phyloP scores from a whole-genome alignment of 2,329 filamentous ascomycete genomes.

The Cercospora sojina region DNA sequence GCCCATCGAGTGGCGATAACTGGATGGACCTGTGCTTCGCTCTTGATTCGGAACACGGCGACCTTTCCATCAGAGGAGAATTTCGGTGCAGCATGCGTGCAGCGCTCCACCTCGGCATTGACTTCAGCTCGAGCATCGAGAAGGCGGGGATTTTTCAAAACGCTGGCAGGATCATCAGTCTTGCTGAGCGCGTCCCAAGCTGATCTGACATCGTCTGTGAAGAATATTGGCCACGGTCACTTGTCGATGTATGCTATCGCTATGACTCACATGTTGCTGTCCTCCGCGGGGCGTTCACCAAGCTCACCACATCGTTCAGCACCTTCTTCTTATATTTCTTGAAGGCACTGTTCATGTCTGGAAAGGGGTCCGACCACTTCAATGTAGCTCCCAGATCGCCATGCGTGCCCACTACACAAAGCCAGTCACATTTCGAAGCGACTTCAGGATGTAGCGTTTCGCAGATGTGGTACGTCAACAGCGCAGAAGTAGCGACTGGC shows the following conservation, averaged over 20 bases:
- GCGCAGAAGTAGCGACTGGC: slow-evolving; percentile 63
- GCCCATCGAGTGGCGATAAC: slow-evolving; percentile 68
- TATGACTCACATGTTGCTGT: slow-evolving; percentile 50
- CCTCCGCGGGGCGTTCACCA: slow-evolving; percentile 64
- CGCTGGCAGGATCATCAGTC: slow-evolving; percentile 52
- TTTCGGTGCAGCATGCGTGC: slow-evolving; percentile 61
- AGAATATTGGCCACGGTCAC: not conserved
- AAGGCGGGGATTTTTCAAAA: slow-evolving; percentile 53
- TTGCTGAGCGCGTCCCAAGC: slow-evolving; percentile 61
- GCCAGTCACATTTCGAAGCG: slow-evolving; percentile 55
- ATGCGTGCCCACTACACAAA: slow-evolving; percentile 62
- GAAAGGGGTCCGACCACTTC: slow-evolving; percentile 67
- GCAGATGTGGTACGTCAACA: slow-evolving; percentile 66
- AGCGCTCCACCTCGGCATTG: slow-evolving; percentile 60
- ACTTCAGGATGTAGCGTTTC: slow-evolving; percentile 55
- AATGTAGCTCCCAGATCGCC: slow-evolving; percentile 64
- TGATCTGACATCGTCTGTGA: slow-evolving; percentile 52
- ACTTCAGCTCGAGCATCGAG: slow-evolving; percentile 59
- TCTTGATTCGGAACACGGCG: slow-evolving; percentile 62
- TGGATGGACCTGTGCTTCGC: slow-evolving; percentile 62
- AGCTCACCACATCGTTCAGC: slow-evolving; percentile 62
- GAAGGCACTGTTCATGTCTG: slow-evolving; percentile 60
- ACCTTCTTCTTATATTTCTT: slow-evolving; percentile 62
- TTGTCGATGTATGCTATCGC: not conserved
- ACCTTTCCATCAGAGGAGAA: slow-evolving; percentile 63